These are phyloP conservation scores for Fusarium oxysporum DNA, from an alignment of 2,329 filamentous ascomycete genomes.

Conservation along the genomic window DNA sequence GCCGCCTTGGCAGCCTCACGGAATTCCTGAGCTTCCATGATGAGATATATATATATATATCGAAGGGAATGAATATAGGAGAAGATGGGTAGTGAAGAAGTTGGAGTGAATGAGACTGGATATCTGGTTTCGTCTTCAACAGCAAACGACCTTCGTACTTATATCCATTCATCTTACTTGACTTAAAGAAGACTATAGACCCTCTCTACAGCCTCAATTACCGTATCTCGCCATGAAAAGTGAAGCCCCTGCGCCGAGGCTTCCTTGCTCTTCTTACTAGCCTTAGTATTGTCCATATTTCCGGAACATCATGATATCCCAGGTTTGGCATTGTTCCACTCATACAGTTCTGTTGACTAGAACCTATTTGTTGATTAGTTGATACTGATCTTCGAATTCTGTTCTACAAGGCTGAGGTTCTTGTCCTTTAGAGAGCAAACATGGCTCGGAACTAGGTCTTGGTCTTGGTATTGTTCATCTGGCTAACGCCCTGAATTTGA, in stretches of 20 bases:
- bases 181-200: not conserved
- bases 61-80: not conserved
- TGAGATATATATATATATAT: not conserved
- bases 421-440: slow-evolving; percentile 3
- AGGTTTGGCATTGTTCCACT: slow-evolving; percentile 17
- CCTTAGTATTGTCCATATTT: slow-evolving; percentile 14
- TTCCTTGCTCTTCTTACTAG: not conserved
- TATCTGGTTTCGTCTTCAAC: too few species aligned
- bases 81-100: not conserved
- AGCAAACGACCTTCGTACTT: not conserved
- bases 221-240: not conserved
- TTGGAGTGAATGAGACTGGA: not conserved
- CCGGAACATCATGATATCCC: not conserved
- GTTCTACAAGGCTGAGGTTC: not conserved
- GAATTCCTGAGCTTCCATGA: slow-evolving; percentile 85
- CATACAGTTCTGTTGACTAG: not conserved
- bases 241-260: not conserved
- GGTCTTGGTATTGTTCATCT: slow-evolving; percentile 9
- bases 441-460: slow-evolving; percentile 2
- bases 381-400: not conserved
- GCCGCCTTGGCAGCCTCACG: slow-evolving; percentile 79
- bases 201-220: not conserved
- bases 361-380: not conserved
- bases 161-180: not conserved
- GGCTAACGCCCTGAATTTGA: not conserved